Base-by-base conservation (phyloP, 2,329 filamentous ascomycete species). In the Beauveria pseudobassiana region DNA sequence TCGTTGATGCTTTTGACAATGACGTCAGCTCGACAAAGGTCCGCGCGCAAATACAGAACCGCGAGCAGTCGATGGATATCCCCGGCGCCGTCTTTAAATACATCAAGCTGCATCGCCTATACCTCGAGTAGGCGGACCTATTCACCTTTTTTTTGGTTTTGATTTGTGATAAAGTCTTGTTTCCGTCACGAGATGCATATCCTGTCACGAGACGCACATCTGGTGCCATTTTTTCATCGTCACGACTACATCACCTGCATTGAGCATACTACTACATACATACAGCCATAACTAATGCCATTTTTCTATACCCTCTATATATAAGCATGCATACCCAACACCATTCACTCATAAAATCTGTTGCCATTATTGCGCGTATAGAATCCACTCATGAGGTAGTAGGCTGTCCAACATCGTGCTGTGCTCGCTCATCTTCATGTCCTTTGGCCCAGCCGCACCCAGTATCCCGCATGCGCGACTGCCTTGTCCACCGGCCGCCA, bases 11-110 rank as follows among this genome's bases (percentile, higher is more conserved):
- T 16, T 60, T 59, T 28, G 38, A 49, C 67, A 93, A 93, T 72
- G 89, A 96, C 69, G 87, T 95, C 62, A 91, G 88, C 69, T 92
- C 88, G 65, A 87, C 85, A 14, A 87, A 96, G 77, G 93, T 96
- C 64, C 85, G 93, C 48, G 59, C 59, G 7, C 78, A 96, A 3
- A 90, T 96, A 71, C 74, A 93, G 40, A 85, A 89, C 69, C 83
- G 89, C 69, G 86, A 91, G 65, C 89, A 95, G 87, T 92, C 88
- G 67, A 89, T 96, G 54, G 85, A 89, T 65, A 76, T 86, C 40
- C 90, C 91, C 0, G 84, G 87, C 48, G 84, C 85, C 3, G 90
- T 93, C 53, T 89, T 91, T 61, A 78, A 87, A 62, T 91, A 91
- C 70, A 90, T 91, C 64, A 82, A 87, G 62, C 78, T 88, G 64